phyloP scores from a whole-genome alignment of 257 asterid genomes.

The Linderniella brevidens region DNA sequence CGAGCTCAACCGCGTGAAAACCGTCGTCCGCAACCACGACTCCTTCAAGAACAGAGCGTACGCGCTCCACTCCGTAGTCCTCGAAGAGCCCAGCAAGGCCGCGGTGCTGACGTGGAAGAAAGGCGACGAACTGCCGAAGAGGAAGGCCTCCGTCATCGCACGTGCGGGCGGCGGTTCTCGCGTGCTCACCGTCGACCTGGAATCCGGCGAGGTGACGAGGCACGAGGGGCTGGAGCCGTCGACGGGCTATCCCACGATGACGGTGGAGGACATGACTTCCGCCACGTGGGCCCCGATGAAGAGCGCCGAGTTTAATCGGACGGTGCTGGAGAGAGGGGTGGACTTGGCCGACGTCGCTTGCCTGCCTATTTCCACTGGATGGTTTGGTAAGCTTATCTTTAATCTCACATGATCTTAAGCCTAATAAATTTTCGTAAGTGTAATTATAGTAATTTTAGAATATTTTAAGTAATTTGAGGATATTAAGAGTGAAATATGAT shows the following conservation, averaged over 20 bases:
- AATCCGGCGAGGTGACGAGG: slow-evolving; percentile 23
- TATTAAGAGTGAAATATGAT: no score
- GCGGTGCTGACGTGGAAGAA: slow-evolving; percentile 44
- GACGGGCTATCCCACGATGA: slow-evolving; percentile 69
- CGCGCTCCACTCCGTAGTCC: slow-evolving; percentile 62
- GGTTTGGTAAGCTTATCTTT: slow-evolving; percentile 52
- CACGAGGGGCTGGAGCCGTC: slow-evolving; percentile 26
- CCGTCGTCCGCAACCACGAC: slow-evolving; percentile 15
- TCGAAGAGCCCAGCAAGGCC: slow-evolving; percentile 61
- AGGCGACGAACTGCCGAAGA: slow-evolving; percentile 40
- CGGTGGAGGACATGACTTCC: slow-evolving; percentile 72
- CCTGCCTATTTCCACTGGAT: slow-evolving; percentile 68
- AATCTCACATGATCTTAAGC: no score
- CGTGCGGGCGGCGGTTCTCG: slow-evolving; percentile 38
- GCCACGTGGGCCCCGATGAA: slow-evolving; percentile 64
- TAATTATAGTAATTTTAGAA: no score
- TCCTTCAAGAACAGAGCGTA: slow-evolving; percentile 26
- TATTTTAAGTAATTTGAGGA: no score
- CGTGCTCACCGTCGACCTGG: slow-evolving; percentile 48
- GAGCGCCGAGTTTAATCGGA: slow-evolving; percentile 61
- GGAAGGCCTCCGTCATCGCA: slow-evolving; percentile 72
- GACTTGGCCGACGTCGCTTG: slow-evolving; percentile 69
- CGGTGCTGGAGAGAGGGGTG: slow-evolving; percentile 68
- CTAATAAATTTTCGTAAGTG: no score
- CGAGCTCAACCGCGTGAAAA: slow-evolving; percentile 33